phyloP scores from a whole-genome alignment of 148 eudicot species.

The Pharnaceum exiguum region DNA sequence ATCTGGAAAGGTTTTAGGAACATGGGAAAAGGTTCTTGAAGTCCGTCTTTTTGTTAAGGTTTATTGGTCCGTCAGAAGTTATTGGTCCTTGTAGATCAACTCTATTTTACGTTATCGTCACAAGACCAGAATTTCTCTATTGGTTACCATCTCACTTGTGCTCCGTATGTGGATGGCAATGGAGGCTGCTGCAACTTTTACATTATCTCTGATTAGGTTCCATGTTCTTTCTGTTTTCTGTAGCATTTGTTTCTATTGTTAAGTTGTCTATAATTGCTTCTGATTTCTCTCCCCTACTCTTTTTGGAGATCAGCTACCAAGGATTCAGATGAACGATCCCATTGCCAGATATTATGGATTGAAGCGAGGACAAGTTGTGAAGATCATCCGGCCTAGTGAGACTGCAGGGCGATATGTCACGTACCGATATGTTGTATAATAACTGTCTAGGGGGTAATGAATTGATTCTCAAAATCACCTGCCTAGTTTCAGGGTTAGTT shows the following conservation, averaged over 20 bases:
- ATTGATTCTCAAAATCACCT: not conserved
- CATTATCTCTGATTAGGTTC: too few species aligned
- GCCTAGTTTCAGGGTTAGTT: not conserved
- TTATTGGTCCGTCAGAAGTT: too few species aligned
- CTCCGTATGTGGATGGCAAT: too few species aligned
- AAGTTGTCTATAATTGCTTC: not conserved
- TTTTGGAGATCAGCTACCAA: constrained; percentile 20
- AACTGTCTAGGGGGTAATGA: not conserved
- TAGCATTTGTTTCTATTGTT: not conserved
- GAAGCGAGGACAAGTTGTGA: constrained; percentile 47
- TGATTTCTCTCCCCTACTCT: not conserved
- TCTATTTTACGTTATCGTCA: too few species aligned
- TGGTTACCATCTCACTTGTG: too few species aligned
- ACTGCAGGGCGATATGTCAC: constrained; percentile 33
- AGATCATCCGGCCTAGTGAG: constrained; percentile 36
- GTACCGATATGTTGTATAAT: constrained; percentile 34
- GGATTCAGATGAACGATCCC: constrained; percentile 40
- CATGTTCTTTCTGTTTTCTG: not conserved
- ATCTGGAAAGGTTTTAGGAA: too few species aligned
- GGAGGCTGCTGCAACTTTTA: too few species aligned
- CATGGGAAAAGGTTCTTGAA: too few species aligned
- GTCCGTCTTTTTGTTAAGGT: too few species aligned
- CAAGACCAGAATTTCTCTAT: too few species aligned
- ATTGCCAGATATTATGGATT: constrained; percentile 54
- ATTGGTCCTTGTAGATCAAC: too few species aligned